Conservation (phyloP, 2,329 filamentous ascomycete genomes). For the Myriosclerotinia scirpicola region DNA sequence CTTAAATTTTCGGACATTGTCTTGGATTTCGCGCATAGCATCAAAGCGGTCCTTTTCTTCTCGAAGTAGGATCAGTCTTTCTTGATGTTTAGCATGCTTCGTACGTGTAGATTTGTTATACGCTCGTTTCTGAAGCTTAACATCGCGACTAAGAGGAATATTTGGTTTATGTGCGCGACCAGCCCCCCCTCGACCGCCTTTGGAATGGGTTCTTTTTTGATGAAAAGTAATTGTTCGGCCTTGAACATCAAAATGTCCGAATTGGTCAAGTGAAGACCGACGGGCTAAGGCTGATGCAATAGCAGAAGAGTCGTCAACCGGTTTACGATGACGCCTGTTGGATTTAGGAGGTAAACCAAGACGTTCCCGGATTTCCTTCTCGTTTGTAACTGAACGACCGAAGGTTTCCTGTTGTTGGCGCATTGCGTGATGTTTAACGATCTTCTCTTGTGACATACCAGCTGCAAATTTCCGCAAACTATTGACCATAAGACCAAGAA, state of each 20-base stretch:
- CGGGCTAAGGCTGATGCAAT: constrained; percentile 37
- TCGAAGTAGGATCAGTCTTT: constrained; percentile 54
- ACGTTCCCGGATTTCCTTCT: constrained; percentile 48
- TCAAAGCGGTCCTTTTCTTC: constrained; percentile 61
- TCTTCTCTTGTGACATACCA: constrained; percentile 61
- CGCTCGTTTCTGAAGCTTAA: constrained; percentile 32
- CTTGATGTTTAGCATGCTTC: constrained; percentile 30
- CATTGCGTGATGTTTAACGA: constrained; percentile 59
- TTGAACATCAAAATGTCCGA: constrained; percentile 42
- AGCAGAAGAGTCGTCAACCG: constrained; percentile 28
- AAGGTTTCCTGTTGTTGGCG: constrained; percentile 54
- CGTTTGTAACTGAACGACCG: constrained; percentile 53
- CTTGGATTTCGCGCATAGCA: constrained; percentile 63
- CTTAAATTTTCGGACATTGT: constrained; percentile 58
- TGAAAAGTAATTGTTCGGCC: constrained; percentile 42
- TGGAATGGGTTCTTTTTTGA: constrained; percentile 32
- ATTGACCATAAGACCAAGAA: constrained; percentile 65
- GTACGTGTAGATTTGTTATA: constrained; percentile 24
- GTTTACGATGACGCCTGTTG: constrained; percentile 23
- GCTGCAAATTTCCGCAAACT: constrained; percentile 61
- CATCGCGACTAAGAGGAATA: constrained; percentile 33
- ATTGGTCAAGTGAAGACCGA: constrained; percentile 35
- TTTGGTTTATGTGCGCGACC: constrained; percentile 27
- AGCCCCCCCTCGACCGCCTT: constrained; percentile 37
- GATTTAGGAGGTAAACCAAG: constrained; percentile 40